Percentiles rank a stretch among this genome's conserved stretches.
Evolutionary conservation across 768 basidiomycete species (phyloP).

Genomic region (Mycena amicta): DNA sequence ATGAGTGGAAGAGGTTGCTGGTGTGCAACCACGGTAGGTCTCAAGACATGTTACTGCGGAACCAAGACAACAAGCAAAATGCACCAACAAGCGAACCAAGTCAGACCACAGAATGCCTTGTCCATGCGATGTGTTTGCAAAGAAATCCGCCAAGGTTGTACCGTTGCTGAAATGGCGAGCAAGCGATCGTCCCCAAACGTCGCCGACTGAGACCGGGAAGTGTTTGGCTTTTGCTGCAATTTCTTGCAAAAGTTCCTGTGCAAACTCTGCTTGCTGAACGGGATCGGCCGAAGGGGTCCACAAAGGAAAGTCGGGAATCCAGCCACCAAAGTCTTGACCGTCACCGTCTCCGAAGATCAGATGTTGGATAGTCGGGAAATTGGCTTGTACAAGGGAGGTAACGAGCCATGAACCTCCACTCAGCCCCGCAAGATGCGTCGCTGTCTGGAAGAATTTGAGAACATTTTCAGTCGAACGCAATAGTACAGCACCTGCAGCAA

Average conservation of each 20-base stretch:
- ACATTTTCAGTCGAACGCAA: not conserved
- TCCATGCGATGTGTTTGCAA: constrained; percentile 33
- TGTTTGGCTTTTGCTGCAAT: constrained; percentile 40
- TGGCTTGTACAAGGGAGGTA: constrained; percentile 43
- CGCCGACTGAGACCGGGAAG: constrained; percentile 31
- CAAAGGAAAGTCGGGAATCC: constrained; percentile 31
- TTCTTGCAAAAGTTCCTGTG: constrained; percentile 20
- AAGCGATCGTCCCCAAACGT: constrained; percentile 20
- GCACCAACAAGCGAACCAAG: constrained; percentile 34
- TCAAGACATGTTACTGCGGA: constrained; percentile 15
- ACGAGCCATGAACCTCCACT: constrained; percentile 45
- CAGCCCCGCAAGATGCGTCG: constrained; percentile 54
- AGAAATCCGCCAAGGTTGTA: constrained; percentile 33
- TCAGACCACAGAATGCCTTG: constrained; percentile 38
- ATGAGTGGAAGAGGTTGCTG: constrained; percentile 44
- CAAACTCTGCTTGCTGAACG: constrained; percentile 18
- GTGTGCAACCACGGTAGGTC: constrained; percentile 34
- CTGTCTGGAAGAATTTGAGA: constrained; percentile 18
- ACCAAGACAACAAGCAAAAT: not conserved
- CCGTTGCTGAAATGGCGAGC: constrained; percentile 32
- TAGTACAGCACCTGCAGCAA: constrained; percentile 52
- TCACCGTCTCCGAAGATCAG: constrained; percentile 33
- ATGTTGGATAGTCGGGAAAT: constrained; percentile 42
- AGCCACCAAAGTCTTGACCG: constrained; percentile 33
- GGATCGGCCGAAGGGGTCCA: constrained; percentile 18